A percentile compares a stretch with the other conserved stretches of the same genome.
These are phyloP conservation scores for Crithidia fasciculata DNA, from an alignment of 208 protist species.

Conservation along the genomic window DNA sequence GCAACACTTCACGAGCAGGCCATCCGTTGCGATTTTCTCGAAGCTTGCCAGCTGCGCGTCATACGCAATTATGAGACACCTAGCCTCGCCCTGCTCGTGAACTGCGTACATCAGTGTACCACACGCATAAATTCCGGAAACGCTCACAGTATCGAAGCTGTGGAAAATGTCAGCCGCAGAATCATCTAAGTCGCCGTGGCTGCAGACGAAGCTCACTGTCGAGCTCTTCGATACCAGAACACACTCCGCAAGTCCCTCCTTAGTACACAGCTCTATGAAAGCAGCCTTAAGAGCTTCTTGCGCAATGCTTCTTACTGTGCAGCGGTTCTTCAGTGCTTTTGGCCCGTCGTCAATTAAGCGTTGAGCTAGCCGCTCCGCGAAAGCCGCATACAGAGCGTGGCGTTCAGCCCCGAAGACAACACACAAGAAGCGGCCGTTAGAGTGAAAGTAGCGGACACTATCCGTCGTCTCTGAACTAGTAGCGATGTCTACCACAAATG, in stretches of 20 bases:
- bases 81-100: neutral
- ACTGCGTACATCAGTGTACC: neutral
- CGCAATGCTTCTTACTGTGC: neutral
- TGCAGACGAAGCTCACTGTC: neutral
- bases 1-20: neutral
- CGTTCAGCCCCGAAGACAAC: neutral
- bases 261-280: neutral
- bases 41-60: neutral
- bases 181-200: neutral
- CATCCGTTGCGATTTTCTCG: neutral
- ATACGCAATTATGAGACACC: neutral
- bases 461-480: neutral
- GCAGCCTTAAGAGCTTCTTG: neutral
- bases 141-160: neutral
- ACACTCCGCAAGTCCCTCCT: neutral
- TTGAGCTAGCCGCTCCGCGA: neutral
- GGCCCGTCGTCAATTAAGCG: neutral
- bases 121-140: neutral
- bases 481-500: neutral
- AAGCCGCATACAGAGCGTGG: neutral
- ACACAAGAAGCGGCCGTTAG: neutral
- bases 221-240: neutral
- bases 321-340: neutral
- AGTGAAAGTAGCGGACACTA: neutral
- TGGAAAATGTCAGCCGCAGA: neutral